phyloP scores from a whole-genome alignment of 1,284 basidiomycete genomes.

The Trichosporon ovoides region DNA sequence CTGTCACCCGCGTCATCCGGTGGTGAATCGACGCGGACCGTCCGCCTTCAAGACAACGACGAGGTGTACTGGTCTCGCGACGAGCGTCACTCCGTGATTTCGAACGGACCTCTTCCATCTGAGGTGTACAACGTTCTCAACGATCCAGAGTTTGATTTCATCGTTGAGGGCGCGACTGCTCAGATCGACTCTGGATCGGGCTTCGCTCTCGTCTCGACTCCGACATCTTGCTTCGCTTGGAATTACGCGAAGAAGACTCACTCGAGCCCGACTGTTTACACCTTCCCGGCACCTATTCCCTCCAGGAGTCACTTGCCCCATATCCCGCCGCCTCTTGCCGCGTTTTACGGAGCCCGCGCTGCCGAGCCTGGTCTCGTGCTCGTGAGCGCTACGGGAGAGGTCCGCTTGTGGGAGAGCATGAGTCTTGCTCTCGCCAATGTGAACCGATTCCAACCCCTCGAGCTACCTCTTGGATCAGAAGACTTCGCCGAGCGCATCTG shows the following conservation, averaged over 20 bases:
- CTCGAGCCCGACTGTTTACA: constrained; percentile 40
- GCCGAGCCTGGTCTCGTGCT: constrained; percentile 50
- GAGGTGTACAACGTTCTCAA: constrained; percentile 28
- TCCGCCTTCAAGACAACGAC: constrained; percentile 19
- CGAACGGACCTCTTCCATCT: constrained; percentile 31
- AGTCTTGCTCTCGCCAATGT: constrained; percentile 45
- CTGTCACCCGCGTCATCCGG: constrained; percentile 17
- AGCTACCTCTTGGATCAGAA: constrained; percentile 42
- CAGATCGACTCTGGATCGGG: constrained; percentile 43
- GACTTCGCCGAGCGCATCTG: constrained; percentile 44
- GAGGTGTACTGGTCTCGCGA: constrained; percentile 36
- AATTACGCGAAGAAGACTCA: constrained; percentile 48
- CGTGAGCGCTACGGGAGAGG: constrained; percentile 42
- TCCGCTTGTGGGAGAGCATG: constrained; percentile 49
- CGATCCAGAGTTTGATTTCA: constrained; percentile 31
- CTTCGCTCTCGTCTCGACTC: constrained; percentile 46
- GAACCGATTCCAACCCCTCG: constrained; percentile 28
- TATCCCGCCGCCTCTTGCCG: constrained; percentile 33
- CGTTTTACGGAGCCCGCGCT: constrained; percentile 29
- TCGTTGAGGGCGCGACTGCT: constrained; percentile 39
- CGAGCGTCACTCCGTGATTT: constrained; percentile 28
- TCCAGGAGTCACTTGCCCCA: constrained; percentile 26
- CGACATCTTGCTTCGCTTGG: constrained; percentile 46
- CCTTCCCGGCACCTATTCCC: constrained; percentile 36
- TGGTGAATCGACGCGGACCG: constrained; percentile 26